Conservation (phyloP, 73 alveolate species). For the Blepharisma stoltei region DNA sequence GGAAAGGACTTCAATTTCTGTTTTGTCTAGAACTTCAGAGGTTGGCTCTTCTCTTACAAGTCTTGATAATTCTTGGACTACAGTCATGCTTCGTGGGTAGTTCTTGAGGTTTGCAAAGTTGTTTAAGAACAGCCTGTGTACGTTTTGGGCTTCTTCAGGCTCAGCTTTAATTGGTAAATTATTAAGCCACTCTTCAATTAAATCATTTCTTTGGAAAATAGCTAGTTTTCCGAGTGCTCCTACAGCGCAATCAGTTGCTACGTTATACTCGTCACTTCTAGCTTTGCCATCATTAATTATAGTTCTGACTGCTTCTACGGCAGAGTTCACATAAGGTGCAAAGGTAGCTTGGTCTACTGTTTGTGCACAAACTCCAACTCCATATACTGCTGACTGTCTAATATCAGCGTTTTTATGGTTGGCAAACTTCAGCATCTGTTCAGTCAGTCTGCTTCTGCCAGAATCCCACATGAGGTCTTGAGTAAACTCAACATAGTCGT, state of each 20-base stretch:
- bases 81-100: constrained; percentile 15
- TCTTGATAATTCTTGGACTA: not conserved
- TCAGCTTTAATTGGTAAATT: constrained; percentile 25
- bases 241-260: constrained; percentile 20
- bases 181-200: constrained; percentile 18
- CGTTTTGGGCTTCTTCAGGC: constrained; percentile 25
- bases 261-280: not conserved
- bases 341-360: constrained; percentile 4
- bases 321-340: not conserved
- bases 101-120: constrained; percentile 4
- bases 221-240: constrained; percentile 29
- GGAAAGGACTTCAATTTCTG: too few species aligned
- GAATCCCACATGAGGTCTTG: constrained; percentile 25
- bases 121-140: not conserved
- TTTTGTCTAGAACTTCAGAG: too few species aligned
- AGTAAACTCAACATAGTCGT: constrained; percentile 17
- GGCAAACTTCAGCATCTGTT: constrained; percentile 23
- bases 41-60: too few species aligned
- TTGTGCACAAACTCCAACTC: constrained; percentile 28
- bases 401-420: constrained; percentile 15
- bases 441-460: not conserved
- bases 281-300: not conserved
- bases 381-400: constrained; percentile 24
- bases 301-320: not conserved
- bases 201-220: not conserved